These are phyloP conservation scores for Rhizopogon salebrosus DNA, from an alignment of 768 basidiomycete species.

Conservation along the genomic window DNA sequence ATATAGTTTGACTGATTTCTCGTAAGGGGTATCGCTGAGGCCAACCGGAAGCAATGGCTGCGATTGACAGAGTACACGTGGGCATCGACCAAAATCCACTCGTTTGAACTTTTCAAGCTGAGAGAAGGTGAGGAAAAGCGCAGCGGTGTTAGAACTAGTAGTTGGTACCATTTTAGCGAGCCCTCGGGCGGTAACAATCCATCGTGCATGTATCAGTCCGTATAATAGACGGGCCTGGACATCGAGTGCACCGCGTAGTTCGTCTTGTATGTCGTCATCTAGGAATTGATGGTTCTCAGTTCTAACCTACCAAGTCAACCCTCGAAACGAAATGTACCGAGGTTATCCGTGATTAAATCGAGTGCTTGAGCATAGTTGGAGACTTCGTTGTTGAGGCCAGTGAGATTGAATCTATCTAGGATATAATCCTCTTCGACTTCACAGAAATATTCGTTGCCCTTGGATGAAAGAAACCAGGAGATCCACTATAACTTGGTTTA, in stretches of 20 bases:
- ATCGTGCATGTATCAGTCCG: slow-evolving; percentile 93
- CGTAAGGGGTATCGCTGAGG: slow-evolving; percentile 94
- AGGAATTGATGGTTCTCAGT: background rate
- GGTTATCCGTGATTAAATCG: slow-evolving; percentile 92
- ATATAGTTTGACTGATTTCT: slow-evolving; percentile 98
- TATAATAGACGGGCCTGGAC: slow-evolving; percentile 91
- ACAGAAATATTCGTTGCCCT: slow-evolving; percentile 99
- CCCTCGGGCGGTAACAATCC: slow-evolving; percentile 93
- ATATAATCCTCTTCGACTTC: slow-evolving; percentile 99
- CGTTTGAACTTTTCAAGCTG: slow-evolving; percentile 97
- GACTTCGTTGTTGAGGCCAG: slow-evolving; percentile 94
- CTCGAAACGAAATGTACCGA: slow-evolving; percentile 59
- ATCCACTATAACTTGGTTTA: slow-evolving; percentile 66
- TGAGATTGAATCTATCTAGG: slow-evolving; percentile 95
- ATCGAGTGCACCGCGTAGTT: slow-evolving; percentile 86
- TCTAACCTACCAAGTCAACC: background rate
- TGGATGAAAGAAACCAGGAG: slow-evolving; percentile 94
- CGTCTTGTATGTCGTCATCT: slow-evolving; percentile 96
- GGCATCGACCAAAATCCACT: slow-evolving; percentile 97
- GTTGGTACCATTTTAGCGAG: slow-evolving; percentile 84
- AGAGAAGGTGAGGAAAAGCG: background rate
- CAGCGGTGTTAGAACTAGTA: background rate
- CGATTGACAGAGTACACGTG: slow-evolving; percentile 90
- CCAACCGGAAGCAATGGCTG: slow-evolving; percentile 97
- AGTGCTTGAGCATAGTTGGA: slow-evolving; percentile 91